Conservation (phyloP, 2,329 filamentous ascomycete genomes). For the Scytalidium sp. region DNA sequence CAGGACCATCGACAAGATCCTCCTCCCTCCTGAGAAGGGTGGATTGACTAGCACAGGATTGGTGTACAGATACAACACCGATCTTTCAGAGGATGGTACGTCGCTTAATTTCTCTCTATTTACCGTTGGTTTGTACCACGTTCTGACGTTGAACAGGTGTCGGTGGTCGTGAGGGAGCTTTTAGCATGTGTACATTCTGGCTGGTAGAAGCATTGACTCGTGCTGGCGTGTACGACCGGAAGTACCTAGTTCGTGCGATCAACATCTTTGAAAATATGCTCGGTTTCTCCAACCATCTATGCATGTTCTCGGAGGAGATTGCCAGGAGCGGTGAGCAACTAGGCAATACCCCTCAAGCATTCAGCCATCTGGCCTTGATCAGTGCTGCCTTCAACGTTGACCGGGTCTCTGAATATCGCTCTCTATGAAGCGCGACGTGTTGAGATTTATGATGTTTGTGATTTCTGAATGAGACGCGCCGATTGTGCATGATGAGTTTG, state of each 20-base stretch:
- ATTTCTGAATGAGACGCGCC: not conserved
- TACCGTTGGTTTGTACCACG: not conserved
- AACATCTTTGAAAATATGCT: conserved; percentile 77
- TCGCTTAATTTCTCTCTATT: not conserved
- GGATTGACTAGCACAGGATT: conserved; percentile 72
- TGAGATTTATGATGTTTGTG: not conserved
- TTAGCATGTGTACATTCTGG: conserved; percentile 83
- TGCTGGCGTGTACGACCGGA: conserved; percentile 61
- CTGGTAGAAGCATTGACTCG: conserved; percentile 75
- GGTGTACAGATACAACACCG: conserved; percentile 72
- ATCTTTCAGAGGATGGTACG: conserved; percentile 65
- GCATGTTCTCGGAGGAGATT: conserved; percentile 80
- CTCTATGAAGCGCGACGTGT: not conserved
- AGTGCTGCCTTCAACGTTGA: conserved; percentile 76
- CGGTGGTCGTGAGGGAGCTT: conserved; percentile 71
- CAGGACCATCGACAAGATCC: conserved; percentile 68
- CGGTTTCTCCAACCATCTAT: conserved; percentile 71
- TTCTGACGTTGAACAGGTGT: conserved; percentile 50
- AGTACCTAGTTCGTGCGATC: conserved; percentile 59
- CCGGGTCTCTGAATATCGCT: conserved; percentile 40
- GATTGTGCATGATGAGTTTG: no score
- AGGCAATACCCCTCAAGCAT: conserved; percentile 77
- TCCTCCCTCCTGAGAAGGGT: conserved; percentile 70
- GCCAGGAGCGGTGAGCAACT: conserved; percentile 72
- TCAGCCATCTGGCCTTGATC: conserved; percentile 72